Evolutionary conservation across 352 stramenopile species (phyloP).

Genomic region (Phytophthora syringae): DNA sequence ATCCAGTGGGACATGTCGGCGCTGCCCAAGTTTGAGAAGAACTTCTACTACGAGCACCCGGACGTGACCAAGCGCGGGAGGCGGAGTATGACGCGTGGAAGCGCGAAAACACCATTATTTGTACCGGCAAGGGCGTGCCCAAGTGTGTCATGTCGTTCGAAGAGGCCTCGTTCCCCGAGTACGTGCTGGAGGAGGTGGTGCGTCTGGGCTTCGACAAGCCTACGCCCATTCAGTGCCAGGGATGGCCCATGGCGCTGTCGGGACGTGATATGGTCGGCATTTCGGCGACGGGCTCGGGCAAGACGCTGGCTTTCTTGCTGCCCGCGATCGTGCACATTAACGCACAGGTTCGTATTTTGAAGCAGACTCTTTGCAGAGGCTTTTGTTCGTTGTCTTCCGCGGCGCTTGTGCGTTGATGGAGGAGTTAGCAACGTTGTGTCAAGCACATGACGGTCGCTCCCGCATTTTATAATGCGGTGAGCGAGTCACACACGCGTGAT

Average conservation of each 20-base stretch:
- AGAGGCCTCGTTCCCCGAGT: slow-evolving; percentile 95
- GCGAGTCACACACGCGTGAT: slow-evolving; percentile 24
- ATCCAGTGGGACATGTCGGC: slow-evolving; percentile 97
- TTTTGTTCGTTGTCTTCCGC: slow-evolving; percentile 24
- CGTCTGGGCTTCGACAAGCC: slow-evolving; percentile 97
- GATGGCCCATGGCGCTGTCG: slow-evolving; percentile 98
- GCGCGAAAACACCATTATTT: slow-evolving; percentile 93
- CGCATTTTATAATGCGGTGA: slow-evolving; percentile 25
- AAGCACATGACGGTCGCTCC: slow-evolving; percentile 31
- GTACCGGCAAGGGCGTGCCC: slow-evolving; percentile 95
- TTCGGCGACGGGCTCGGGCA: slow-evolving; percentile 97
- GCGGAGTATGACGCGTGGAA: slow-evolving; percentile 94
- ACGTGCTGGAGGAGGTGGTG: slow-evolving; percentile 97
- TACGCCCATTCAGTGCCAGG: slow-evolving; percentile 94
- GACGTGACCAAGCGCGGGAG: slow-evolving; percentile 93
- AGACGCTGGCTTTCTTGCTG: slow-evolving; percentile 99
- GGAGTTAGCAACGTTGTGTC: slow-evolving; percentile 36
- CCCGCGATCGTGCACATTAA: slow-evolving; percentile 99
- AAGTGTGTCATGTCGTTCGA: slow-evolving; percentile 98
- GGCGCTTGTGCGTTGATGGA: slow-evolving; percentile 36
- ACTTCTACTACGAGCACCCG: slow-evolving; percentile 99
- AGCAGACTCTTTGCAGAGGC: slow-evolving; percentile 30
- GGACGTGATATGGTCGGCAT: slow-evolving; percentile 99
- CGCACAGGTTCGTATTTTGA: slow-evolving; percentile 94
- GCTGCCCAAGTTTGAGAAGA: slow-evolving; percentile 98